Base-by-base conservation (phyloP, 2,329 filamentous ascomycete genomes). In the Hypoxylon sp. region DNA sequence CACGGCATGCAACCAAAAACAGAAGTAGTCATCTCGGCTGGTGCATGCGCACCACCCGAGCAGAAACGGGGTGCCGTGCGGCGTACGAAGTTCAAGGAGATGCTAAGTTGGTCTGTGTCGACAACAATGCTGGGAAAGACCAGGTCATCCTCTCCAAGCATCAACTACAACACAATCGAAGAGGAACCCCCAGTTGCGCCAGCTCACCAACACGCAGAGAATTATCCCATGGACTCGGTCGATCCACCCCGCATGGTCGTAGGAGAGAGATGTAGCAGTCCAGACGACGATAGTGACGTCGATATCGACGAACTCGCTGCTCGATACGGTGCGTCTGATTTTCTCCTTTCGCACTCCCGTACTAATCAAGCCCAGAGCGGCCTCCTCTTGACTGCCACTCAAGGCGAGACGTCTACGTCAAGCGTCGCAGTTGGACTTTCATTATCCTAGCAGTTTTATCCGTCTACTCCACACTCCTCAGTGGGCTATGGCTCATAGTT, bases 401-500 rank as follows among this genome's bases (percentile, higher is more conserved):
- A 0, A 71, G 71, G 39, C 59, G 53, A n/a, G 75, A 78, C 52
- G 73, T 76, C 3, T 73, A 76, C 46, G 61, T 74, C 39, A 69
- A 70, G 19, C 71, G 70, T 8, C 61, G 67, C 51, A 80, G 77
- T 48, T 89, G 85, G 85, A 77, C 89, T 8, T 83, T 81, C 7
- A 72, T 83, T 9, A 81, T 78, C 0, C 78, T 86, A 12, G 72
- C 84, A 16, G 46, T 77, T 1, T 73, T 87, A 0, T 88, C 88
- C 0, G 55, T 91, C 1, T 90, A 90, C 71, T 90, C 89, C 0
- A 91, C 89, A 0, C 67, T 85, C 1, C 81, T 90, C 57, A 90
- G 88, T n/a, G 85, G 83, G 0, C 77, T 91, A n/a, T 93, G 89
- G 81, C 79, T 94, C 1, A 78, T 84, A 0, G 81, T 90, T 3